Evolutionary conservation across 2,329 filamentous ascomycete species (phyloP).

Genomic region (Beauveria scarabaeidicola): DNA sequence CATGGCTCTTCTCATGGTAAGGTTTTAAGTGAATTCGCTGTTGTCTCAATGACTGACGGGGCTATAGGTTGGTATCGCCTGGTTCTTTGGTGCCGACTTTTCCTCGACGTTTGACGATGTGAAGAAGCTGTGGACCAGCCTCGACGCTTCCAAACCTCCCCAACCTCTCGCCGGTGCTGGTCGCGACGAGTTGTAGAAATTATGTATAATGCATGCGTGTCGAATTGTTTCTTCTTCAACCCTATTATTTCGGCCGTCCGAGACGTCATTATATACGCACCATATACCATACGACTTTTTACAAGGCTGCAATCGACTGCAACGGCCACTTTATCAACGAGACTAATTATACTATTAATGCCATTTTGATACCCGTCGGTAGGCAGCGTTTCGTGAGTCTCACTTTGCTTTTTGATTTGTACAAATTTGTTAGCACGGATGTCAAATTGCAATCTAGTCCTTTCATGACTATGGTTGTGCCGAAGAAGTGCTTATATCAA

Average conservation of each 20-base stretch:
- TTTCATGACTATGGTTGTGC: conserved; percentile 86
- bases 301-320: neutral
- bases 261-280: neutral
- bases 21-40: conserved; percentile 21
- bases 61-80: conserved; percentile 64
- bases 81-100: conserved; percentile 73
- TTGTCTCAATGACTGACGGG: neutral
- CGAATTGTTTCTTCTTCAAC: conserved; percentile 5
- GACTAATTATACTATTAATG: conserved; percentile 11
- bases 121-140: conserved; percentile 13
- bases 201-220: neutral
- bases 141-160: conserved; percentile 15
- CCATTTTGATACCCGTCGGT: conserved; percentile 1
- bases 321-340: neutral
- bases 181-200: conserved; percentile 28
- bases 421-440: conserved; percentile 66
- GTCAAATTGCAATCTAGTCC: conserved; percentile 98
- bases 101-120: conserved; percentile 38
- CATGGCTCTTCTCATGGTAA: conserved; percentile 73
- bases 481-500: conserved; percentile 96
- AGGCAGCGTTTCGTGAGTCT: neutral
- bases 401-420: neutral
- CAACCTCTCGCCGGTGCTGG: conserved; percentile 18
- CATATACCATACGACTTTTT: neutral
- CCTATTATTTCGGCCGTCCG: neutral